Base-by-base conservation (phyloP, 1,284 basidiomycete genomes). In the Porodaedalea pini region DNA sequence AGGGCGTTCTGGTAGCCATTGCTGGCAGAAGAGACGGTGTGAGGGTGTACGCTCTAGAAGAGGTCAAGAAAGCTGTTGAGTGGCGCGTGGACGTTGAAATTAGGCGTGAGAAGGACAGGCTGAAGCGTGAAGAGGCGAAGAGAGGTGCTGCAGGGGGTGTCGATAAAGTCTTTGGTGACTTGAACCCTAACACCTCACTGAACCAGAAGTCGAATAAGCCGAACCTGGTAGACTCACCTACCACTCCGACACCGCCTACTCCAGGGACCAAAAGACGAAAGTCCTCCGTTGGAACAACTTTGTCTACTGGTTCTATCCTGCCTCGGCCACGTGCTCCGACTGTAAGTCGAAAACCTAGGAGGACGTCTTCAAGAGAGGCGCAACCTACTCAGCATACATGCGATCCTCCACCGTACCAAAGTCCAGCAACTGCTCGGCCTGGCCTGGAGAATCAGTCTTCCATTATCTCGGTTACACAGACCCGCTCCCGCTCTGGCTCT, bases 41-140 rank as follows among this genome's bases (percentile, higher is more conserved):
- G 39, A 79, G 89, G 40, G 90, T 92, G 23, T 92, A 92, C 69
- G 89, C 90, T 11, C 73, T 92, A 17, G 89, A 92, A 60, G 89
- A 92, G 65, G 80, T 92, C 19, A 86, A 84, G 69, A 87, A 85
- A 65, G 86, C 85, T 4, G 83, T 92, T 10, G 90, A 92, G 70
- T 91, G 88, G 89, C 79, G 90, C 13, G 81, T 92, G 61, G 89
- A 92, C 4, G 78, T 85, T n/a, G 90, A 92, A 68, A 70, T 86
- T 57, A 79, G 82, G 44, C 76, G 87, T 57, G 87, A 92, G 68
- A 78, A 80, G 44, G 88, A 92, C 49, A 80, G 82, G 25, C 72
- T 73, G 29, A 79, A 83, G 50, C 76, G 85, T 54, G 86, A 91
- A 63, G 81, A 80, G 56, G 76, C 79, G 29, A 89, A 85, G 67